Evolutionary conservation across 2,329 filamentous ascomycete genomes (phyloP).

Genomic region (Pyrenochaeta sp.): DNA sequence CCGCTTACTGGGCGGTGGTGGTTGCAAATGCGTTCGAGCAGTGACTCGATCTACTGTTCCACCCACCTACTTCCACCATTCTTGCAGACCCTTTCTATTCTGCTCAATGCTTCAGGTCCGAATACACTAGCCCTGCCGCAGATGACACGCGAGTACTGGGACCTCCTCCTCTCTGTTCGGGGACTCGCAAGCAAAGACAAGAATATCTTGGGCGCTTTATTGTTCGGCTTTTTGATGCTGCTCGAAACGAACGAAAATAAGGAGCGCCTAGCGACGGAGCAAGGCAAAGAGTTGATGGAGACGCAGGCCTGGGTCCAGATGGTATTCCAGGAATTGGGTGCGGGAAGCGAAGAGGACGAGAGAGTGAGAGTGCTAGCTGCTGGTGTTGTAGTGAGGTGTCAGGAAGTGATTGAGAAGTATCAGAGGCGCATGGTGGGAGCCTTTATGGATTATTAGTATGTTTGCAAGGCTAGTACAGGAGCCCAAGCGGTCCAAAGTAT

Average conservation of each 20-base stretch:
- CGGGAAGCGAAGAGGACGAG: constrained; percentile 72
- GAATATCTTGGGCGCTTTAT: constrained; percentile 73
- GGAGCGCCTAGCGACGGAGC: constrained; percentile 74
- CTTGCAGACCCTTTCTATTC: constrained; percentile 83
- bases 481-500: background rate
- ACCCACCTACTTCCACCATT: constrained; percentile 80
- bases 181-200: constrained; percentile 63
- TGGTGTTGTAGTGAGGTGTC: constrained; percentile 77
- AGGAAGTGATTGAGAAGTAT: constrained; percentile 84
- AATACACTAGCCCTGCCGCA: constrained; percentile 77
- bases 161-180: constrained; percentile 77
- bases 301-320: constrained; percentile 83
- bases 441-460: constrained; percentile 54
- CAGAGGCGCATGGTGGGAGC: constrained; percentile 80
- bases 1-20: constrained; percentile 85
- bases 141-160: constrained; percentile 85
- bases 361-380: constrained; percentile 81
- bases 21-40: constrained; percentile 63
- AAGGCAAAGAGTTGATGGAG: constrained; percentile 82
- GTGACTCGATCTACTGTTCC: constrained; percentile 71
- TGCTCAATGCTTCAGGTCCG: constrained; percentile 84
- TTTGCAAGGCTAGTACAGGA: background rate
- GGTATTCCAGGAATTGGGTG: constrained; percentile 68
- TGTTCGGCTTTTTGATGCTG: constrained; percentile 81
- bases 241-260: constrained; percentile 83